Evolutionary conservation across 345 rosid species (phyloP).

Genomic region (Citrus unshiu): DNA sequence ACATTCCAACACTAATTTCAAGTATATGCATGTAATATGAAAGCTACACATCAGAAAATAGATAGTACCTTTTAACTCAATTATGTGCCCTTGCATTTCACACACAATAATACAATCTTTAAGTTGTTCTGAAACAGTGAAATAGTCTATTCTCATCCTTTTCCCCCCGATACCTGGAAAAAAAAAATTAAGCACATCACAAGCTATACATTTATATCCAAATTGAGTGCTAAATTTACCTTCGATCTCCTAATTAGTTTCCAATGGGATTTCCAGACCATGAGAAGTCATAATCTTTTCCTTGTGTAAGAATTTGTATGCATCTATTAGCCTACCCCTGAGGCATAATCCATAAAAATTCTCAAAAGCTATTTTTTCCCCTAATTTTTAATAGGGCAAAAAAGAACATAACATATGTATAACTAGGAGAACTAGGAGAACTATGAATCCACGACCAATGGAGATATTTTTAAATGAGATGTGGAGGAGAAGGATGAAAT

Average conservation of each 20-base stretch:
- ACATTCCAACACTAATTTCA: background rate
- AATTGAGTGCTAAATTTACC: background rate
- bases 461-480: no score
- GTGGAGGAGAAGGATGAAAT: no score
- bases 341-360: constrained; percentile 19
- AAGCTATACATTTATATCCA: background rate
- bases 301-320: constrained; percentile 75
- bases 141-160: constrained; percentile 87
- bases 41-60: background rate
- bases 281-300: constrained; percentile 83
- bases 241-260: constrained; percentile 45
- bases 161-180: constrained; percentile 77
- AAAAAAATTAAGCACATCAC: constrained; percentile 12
- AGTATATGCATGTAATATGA: background rate
- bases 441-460: background rate
- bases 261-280: constrained; percentile 92
- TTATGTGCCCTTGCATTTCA: constrained; percentile 74
- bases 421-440: background rate
- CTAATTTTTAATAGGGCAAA: background rate
- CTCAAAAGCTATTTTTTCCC: background rate
- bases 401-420: background rate
- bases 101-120: constrained; percentile 57
- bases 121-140: constrained; percentile 70
- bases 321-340: constrained; percentile 84
- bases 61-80: constrained; percentile 67